Evolutionary conservation across 2,329 filamentous ascomycete species (phyloP).

Genomic region (Microcyclospora tardicrescens): DNA sequence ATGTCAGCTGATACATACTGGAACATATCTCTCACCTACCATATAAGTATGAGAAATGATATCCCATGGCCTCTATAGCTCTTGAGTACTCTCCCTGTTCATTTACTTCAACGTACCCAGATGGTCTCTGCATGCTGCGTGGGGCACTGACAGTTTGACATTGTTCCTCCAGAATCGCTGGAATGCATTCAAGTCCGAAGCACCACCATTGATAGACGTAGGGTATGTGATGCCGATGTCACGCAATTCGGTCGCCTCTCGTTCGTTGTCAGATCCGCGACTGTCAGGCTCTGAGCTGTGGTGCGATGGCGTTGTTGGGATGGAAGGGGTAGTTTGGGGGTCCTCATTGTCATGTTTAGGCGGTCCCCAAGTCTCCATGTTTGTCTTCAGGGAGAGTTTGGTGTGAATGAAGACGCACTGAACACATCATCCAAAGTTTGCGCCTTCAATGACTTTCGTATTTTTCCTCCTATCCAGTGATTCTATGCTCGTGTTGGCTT

Average conservation of each 20-base stretch:
- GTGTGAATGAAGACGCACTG: too few relatives aligned
- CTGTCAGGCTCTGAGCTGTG: conserved; percentile 15
- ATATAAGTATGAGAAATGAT: too few relatives aligned
- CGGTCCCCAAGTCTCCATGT: too few relatives aligned
- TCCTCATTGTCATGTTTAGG: too few relatives aligned
- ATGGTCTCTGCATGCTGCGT: conserved; percentile 41
- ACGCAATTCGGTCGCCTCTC: conserved; percentile 23
- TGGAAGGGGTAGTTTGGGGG: too few relatives aligned
- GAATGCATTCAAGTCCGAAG: conserved; percentile 8
- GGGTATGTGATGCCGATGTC: conserved; percentile 2
- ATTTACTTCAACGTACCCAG: conserved; percentile 32
- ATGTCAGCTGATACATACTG: neutral
- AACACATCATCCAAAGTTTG: too few relatives aligned
- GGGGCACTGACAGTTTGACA: conserved; percentile 38
- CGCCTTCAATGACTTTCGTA: too few relatives aligned
- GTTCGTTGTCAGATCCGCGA: conserved; percentile 15
- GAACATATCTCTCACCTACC: too few relatives aligned
- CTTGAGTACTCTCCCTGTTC: too few relatives aligned
- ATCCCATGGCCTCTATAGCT: neutral
- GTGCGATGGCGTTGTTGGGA: neutral
- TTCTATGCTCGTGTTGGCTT: too few relatives aligned
- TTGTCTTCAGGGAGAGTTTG: too few relatives aligned
- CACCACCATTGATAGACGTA: neutral
- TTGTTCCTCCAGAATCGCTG: conserved; percentile 37
- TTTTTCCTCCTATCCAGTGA: too few relatives aligned